Evolutionary conservation across 1,139 yeast species (phyloP).

Genomic region (Pichia sp.): DNA sequence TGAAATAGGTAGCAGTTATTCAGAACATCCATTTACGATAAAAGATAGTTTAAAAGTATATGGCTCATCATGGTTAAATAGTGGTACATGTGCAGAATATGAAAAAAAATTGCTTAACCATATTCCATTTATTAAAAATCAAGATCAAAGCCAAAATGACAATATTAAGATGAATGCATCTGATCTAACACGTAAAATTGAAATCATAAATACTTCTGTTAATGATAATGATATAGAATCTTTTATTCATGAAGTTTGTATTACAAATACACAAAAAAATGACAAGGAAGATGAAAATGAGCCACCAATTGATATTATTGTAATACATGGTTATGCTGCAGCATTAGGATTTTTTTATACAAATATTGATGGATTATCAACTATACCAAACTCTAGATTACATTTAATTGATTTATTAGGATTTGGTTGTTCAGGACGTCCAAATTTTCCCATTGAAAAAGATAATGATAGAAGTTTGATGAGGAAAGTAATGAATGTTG

Average conservation of each 20-base stretch:
- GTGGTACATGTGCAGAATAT: constrained; percentile 23
- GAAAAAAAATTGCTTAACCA: constrained; percentile 42
- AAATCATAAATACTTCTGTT: constrained; percentile 40
- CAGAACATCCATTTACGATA: constrained; percentile 2
- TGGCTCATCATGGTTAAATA: constrained; percentile 1
- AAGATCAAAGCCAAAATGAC: no score
- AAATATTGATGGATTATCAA: constrained; percentile 52
- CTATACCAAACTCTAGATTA: constrained; percentile 39
- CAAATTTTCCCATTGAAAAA: constrained; percentile 42
- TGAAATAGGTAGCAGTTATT: constrained; percentile 1
- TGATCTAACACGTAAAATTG: no score
- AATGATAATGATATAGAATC: constrained; percentile 35
- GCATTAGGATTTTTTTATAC: constrained; percentile 65
- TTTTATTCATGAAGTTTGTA: constrained; percentile 58
- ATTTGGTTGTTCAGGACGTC: constrained; percentile 73
- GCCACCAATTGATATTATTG: constrained; percentile 48
- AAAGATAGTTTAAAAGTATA: constrained; percentile 2
- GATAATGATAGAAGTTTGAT: constrained; percentile 14
- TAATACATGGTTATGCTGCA: constrained; percentile 76
- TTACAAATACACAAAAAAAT: constrained; percentile 32
- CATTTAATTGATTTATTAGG: constrained; percentile 82
- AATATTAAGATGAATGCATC: no score
- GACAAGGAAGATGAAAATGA: constrained; percentile 14
- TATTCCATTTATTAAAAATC: constrained; percentile 52
- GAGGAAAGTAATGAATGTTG: constrained; percentile 42